Percentiles rank a stretch among this genome's conserved stretches.
phyloP scores from a whole-genome alignment of 257 asterid species.

The Solanum chmielewskii region DNA sequence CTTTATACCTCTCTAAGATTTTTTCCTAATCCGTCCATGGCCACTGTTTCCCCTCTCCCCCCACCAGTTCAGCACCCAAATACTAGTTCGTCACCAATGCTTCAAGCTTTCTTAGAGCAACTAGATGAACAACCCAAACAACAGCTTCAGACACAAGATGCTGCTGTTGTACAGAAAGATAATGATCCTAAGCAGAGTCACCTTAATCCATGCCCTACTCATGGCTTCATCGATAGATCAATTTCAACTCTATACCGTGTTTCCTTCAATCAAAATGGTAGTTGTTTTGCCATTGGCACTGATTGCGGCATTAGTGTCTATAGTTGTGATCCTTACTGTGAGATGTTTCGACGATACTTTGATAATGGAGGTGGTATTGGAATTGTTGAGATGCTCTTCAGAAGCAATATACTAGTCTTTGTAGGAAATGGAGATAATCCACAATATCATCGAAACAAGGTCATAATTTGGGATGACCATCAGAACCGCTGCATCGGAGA shows the following conservation, averaged over 20 bases:
- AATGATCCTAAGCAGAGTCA: neutral
- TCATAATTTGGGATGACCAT: conserved; percentile 93
- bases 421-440: conserved; percentile 66
- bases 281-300: conserved; percentile 91
- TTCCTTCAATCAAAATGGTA: conserved; percentile 87
- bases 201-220: neutral
- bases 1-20: neutral
- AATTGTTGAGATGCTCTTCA: conserved; percentile 85
- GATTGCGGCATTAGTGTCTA: conserved; percentile 81
- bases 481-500: conserved; percentile 82
- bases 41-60: neutral
- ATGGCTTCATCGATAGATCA: neutral
- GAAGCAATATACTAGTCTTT: conserved; percentile 82
- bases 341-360: conserved; percentile 80
- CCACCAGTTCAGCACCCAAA: neutral
- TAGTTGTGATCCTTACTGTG: conserved; percentile 71
- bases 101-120: neutral
- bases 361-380: conserved; percentile 71
- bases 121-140: neutral
- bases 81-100: neutral
- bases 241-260: conserved; percentile 30
- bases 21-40: neutral
- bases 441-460: conserved; percentile 81
- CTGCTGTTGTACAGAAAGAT: neutral
- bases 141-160: neutral